Evolutionary conservation across 805 yeast species (phyloP), one percentile per base, ranked within the genome.

Genomic region (Kodamaea neixiangensis): DNA sequence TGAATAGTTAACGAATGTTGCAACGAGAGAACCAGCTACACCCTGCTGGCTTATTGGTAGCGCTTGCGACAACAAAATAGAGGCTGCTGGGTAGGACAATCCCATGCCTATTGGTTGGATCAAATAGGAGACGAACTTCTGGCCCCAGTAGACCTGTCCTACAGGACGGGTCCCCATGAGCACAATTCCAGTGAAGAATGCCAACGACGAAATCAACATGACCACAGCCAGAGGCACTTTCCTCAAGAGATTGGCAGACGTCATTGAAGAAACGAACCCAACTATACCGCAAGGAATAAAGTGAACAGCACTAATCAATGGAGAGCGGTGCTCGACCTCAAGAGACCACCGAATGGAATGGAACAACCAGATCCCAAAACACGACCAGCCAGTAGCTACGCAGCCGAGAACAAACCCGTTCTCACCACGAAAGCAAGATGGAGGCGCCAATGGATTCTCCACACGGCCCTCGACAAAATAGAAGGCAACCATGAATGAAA

Each of bases 361-460:
- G 48, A 43, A 58, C 9, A 58, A 25, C 60, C 60, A 57, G n/a
- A 58, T 47, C 1, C 62, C 62, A 42, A 58, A 58, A 38, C 60
- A 57, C 17, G 60, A 54, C 62, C 62, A 58, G 2, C 62, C 62
- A 7, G 59, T 58, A 1, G 60, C 54, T 14, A 58, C 49, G 37
- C 62, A 58, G 15, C 57, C 59, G 17, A 58, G 49, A 14, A 58
- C 56, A 18, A 52, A 55, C 9, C 57, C 60, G 2, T 54, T 54
- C 5, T 58, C 60, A 5, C 62, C 62, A 40, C 33, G 13, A n/a
- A 58, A 44, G 3, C 25, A 49, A 7, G 31, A 47, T 2, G 53
- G 49, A 2, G 60, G 60, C 1, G 57, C 54, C 47, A 58, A 48
- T 2, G 62, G 62, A 18, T 57, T 44, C 18, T 47, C 29, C 15